These are phyloP conservation scores for Fusarium miscanthi DNA, from an alignment of 2,329 filamentous ascomycete species.

Conservation along the genomic window DNA sequence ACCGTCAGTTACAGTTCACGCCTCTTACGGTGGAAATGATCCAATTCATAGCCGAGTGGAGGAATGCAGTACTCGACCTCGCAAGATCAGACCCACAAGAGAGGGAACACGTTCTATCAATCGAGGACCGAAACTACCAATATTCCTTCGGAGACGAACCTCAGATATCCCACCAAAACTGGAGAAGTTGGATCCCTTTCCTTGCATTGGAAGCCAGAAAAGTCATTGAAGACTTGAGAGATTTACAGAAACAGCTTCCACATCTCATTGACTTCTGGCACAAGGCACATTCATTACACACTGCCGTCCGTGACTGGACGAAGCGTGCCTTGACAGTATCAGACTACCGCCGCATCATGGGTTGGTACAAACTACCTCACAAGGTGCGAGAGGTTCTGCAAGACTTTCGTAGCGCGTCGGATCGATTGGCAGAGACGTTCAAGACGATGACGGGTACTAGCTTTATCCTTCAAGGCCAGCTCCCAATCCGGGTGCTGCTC, in stretches of 20 bases:
- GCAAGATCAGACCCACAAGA: accelerated
- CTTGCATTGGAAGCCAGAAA: accelerated
- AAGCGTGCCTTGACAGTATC: no score
- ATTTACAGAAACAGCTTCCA: accelerated
- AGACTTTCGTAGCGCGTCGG: accelerated
- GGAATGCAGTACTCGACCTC: accelerated
- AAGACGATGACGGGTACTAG: accelerated
- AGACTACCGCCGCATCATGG: background rate
- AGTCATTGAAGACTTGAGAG: accelerated
- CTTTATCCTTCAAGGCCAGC: accelerated
- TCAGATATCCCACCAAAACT: accelerated
- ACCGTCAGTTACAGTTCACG: accelerated
- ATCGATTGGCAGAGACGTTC: accelerated
- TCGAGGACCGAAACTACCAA: accelerated
- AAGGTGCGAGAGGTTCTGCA: accelerated
- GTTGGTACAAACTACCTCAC: accelerated
- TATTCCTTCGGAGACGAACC: accelerated
- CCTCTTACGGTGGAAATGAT: background rate
- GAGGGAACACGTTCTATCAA: accelerated
- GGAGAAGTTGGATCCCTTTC: background rate
- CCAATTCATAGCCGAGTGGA: accelerated
- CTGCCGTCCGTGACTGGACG: accelerated
- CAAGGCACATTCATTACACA: accelerated
- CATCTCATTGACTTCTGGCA: background rate
- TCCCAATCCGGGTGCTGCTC: accelerated